A percentile compares a stretch with the other conserved stretches of the same genome.
These are phyloP conservation scores for Monascus ruber DNA, from an alignment of 2,329 filamentous ascomycete species.

Conservation along the genomic window DNA sequence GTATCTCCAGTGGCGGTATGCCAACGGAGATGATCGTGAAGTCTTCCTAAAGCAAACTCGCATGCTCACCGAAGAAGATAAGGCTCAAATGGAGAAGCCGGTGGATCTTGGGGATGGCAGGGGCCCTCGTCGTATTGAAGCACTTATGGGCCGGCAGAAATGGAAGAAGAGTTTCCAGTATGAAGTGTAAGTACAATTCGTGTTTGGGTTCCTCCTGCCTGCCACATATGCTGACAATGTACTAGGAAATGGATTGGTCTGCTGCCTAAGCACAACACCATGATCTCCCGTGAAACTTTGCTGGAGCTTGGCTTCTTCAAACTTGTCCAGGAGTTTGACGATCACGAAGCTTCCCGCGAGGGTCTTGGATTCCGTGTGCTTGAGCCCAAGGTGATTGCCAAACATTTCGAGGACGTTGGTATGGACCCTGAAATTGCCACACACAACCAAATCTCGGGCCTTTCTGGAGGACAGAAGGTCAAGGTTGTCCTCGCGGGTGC, in stretches of 20 bases:
- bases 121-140: constrained; percentile 65
- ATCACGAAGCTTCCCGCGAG: constrained; percentile 96
- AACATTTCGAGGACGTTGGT: constrained; percentile 96
- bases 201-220: background rate
- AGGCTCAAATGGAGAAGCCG: constrained; percentile 80
- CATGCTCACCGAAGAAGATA: constrained; percentile 72
- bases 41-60: constrained; percentile 97
- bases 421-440: constrained; percentile 96
- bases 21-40: constrained; percentile 91
- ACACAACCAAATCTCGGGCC: constrained; percentile 93
- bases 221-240: constrained; percentile 1
- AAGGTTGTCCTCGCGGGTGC: constrained; percentile 94
- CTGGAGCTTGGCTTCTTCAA: constrained; percentile 79
- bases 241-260: constrained; percentile 72
- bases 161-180: constrained; percentile 99
- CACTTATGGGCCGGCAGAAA: constrained; percentile 91
- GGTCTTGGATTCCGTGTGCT: constrained; percentile 92
- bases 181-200: constrained; percentile 55
- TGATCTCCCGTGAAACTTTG: constrained; percentile 87
- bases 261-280: constrained; percentile 85
- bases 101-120: constrained; percentile 78
- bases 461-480: constrained; percentile 96
- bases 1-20: constrained; percentile 97
- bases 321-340: constrained; percentile 93
- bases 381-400: constrained; percentile 84